Evolutionary conservation across 768 basidiomycete genomes (phyloP).

Genomic region (Mycena floridula): DNA sequence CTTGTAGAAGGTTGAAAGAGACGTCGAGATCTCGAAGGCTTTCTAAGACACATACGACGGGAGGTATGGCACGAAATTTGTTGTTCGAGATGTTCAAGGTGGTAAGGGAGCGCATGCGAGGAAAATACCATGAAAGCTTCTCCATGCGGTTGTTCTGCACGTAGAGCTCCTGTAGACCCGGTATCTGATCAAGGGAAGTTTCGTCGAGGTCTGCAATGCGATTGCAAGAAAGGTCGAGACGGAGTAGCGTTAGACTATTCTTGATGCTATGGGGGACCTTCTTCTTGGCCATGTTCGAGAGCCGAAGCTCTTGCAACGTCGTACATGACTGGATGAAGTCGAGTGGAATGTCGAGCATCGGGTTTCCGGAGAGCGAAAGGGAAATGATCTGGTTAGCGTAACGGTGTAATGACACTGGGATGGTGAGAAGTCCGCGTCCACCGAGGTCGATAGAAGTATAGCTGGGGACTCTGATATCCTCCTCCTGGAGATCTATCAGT

Average conservation of each 20-base stretch:
- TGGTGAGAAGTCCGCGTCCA: constrained; percentile 73
- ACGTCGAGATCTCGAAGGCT: constrained; percentile 83
- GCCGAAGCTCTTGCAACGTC: constrained; percentile 74
- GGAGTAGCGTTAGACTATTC: constrained; percentile 63
- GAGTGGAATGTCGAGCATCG: constrained; percentile 92
- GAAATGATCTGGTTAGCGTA: constrained; percentile 79
- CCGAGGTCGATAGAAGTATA: constrained; percentile 82
- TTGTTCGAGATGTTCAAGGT: constrained; percentile 95
- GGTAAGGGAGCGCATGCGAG: constrained; percentile 61
- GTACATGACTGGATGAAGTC: constrained; percentile 93
- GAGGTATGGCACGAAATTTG: constrained; percentile 69
- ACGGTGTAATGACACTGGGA: constrained; percentile 81
- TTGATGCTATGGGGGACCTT: constrained; percentile 82
- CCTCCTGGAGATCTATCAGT: constrained; percentile 1
- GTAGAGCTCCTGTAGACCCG: constrained; percentile 59
- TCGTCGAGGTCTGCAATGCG: constrained; percentile 86
- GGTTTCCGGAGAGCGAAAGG: constrained; percentile 88
- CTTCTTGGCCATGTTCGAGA: constrained; percentile 93
- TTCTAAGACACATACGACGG: constrained; percentile 64
- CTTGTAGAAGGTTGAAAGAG: constrained; percentile 87
- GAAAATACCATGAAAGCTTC: constrained; percentile 80
- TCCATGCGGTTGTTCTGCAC: constrained; percentile 92
- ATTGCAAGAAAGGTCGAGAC: constrained; percentile 88
- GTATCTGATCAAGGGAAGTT: constrained; percentile 73
- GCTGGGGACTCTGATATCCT: constrained; percentile 73